Conservation (phyloP, 2,329 filamentous ascomycete species). For the Nemania serpens region DNA sequence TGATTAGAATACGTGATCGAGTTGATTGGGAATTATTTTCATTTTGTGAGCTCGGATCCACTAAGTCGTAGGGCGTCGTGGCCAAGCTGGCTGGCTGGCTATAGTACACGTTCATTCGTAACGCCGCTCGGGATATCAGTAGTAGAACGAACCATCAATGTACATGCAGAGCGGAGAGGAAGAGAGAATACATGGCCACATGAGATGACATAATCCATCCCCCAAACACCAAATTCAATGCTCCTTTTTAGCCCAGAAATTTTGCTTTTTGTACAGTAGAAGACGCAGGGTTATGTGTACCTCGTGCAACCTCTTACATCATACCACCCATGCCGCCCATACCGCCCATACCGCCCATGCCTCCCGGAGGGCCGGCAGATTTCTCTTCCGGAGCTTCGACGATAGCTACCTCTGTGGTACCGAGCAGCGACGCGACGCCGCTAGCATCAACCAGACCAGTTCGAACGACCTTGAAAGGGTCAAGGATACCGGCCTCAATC, state of each 20-base stretch:
- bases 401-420: conserved; percentile 97
- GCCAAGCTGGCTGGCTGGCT: conserved; percentile 20
- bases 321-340: conserved; percentile 57
- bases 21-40: neutral
- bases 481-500: conserved; percentile 95
- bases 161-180: conserved; percentile 34
- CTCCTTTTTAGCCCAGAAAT: conserved; percentile 44
- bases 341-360: conserved; percentile 50
- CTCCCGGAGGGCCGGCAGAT: conserved; percentile 68
- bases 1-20: neutral
- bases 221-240: conserved; percentile 54
- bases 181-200: conserved; percentile 47
- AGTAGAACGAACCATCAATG: conserved; percentile 38
- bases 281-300: conserved; percentile 22
- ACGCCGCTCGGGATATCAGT: conserved; percentile 43
- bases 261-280: conserved; percentile 43
- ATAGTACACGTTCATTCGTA: conserved; percentile 40
- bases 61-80: conserved; percentile 13
- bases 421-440: conserved; percentile 94
- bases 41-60: conserved; percentile 4
- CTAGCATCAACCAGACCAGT: conserved; percentile 93
- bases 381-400: conserved; percentile 96
- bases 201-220: conserved; percentile 40
- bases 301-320: conserved; percentile 30
- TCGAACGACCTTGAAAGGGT: conserved; percentile 98